Percentiles rank a stretch among this genome's conserved stretches.
These are phyloP conservation scores for Fusarium drepaniforme DNA, from an alignment of 2,329 filamentous ascomycete genomes.

Conservation along the genomic window DNA sequence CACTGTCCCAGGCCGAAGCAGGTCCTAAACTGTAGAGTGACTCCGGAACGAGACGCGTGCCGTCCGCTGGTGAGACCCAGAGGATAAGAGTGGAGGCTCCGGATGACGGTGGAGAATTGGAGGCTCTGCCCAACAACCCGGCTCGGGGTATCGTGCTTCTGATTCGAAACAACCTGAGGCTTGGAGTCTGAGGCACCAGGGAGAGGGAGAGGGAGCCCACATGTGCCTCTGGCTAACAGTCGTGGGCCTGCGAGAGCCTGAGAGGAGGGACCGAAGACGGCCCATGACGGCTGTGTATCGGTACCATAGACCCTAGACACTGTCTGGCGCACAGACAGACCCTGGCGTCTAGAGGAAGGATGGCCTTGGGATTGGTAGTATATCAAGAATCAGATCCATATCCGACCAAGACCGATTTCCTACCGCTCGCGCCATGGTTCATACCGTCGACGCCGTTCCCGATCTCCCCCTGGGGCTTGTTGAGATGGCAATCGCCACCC, in stretches of 20 bases:
- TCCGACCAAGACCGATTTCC: not conserved
- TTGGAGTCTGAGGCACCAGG: not conserved
- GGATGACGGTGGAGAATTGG: not conserved
- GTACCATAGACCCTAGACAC: constrained; percentile 23
- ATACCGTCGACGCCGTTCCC: not conserved
- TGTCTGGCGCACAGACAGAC: constrained; percentile 27
- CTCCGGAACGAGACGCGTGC: constrained; percentile 5
- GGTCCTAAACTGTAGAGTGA: constrained; percentile 49
- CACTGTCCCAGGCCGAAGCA: constrained; percentile 46
- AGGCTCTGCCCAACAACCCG: not conserved
- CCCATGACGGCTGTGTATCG: constrained; percentile 17
- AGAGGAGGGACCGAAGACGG: constrained; percentile 7
- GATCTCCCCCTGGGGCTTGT: not conserved
- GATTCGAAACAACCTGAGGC: not conserved
- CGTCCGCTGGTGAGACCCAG: constrained; percentile 7
- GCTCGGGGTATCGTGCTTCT: constrained; percentile 7
- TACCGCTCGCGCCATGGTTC: not conserved
- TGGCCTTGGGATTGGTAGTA: not conserved
- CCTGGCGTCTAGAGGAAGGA: not conserved
- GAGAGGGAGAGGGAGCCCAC: not conserved
- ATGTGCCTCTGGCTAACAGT: not conserved
- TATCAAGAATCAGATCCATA: not conserved
- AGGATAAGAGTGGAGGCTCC: constrained; percentile 4
- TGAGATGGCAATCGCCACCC: not conserved
- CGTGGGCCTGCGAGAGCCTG: not conserved